phyloP scores from a whole-genome alignment of 495 filamentous ascomycete species.

The Aspergillus taichungensis region DNA sequence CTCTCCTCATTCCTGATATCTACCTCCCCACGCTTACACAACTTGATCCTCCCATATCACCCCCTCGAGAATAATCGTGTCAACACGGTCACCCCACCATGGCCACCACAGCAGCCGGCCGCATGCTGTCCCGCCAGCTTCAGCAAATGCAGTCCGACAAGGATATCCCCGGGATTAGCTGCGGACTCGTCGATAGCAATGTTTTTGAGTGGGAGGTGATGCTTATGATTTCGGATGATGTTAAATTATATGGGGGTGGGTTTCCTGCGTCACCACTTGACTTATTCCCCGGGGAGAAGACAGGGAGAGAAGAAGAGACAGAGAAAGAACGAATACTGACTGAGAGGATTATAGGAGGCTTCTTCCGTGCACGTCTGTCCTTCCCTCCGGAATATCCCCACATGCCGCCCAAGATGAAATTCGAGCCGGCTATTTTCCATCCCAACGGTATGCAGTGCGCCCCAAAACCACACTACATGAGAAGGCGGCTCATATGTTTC shows the following conservation, averaged over 20 bases:
- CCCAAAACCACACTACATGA: too few relatives aligned
- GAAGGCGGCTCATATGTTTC: too few relatives aligned
- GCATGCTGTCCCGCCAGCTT: conserved; percentile 74
- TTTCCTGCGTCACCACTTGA: not conserved
- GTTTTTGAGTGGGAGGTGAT: conserved; percentile 99
- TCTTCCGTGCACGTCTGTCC: conserved; percentile 72
- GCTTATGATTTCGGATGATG: conserved; percentile 97
- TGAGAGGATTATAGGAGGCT: conserved; percentile 52
- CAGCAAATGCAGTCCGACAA: conserved; percentile 89
- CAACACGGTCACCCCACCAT: conserved; percentile 19
- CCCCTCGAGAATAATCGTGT: not conserved
- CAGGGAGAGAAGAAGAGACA: not conserved
- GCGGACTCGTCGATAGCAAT: conserved; percentile 77
- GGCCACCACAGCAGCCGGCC: conserved; percentile 52
- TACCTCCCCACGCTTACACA: too few relatives aligned
- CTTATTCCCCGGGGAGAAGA: not conserved
- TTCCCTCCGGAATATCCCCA: conserved; percentile 83
- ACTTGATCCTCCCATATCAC: not conserved
- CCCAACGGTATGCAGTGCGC: conserved; percentile 59
- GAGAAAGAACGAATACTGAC: not conserved
- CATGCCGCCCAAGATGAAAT: conserved; percentile 84
- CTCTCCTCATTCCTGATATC: not conserved
- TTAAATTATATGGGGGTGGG: conserved; percentile 87
- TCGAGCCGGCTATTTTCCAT: conserved; percentile 84
- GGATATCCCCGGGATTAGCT: conserved; percentile 89